Percentiles rank a stretch among this genome's conserved stretches.
Conservation (phyloP, 768 basidiomycete species). For the Collybia nuda region DNA sequence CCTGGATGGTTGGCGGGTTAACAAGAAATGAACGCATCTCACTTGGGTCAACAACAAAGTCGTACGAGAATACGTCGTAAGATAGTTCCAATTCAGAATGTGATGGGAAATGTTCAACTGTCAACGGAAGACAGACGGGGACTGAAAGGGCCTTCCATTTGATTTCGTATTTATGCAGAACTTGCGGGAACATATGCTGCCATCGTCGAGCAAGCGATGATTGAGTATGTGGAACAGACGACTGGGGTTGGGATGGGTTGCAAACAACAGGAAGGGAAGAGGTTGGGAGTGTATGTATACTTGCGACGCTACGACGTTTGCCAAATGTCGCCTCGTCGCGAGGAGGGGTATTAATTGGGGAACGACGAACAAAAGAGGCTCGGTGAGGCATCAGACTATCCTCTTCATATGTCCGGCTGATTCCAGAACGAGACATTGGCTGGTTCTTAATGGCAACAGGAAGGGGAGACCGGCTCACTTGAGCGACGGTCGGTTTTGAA, state of each 20-base stretch:
- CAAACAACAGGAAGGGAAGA: slow-evolving; percentile 46
- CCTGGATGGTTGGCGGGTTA: slow-evolving; percentile 52
- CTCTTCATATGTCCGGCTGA: slow-evolving; percentile 59
- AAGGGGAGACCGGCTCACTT: slow-evolving; percentile 32
- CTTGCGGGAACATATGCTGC: slow-evolving; percentile 82
- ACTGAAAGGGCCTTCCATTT: slow-evolving; percentile 91
- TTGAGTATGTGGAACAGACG: slow-evolving; percentile 58
- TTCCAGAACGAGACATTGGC: slow-evolving; percentile 36
- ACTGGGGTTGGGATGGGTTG: slow-evolving; percentile 69
- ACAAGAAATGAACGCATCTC: slow-evolving; percentile 90
- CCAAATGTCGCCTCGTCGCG: slow-evolving; percentile 58
- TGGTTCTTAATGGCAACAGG: slow-evolving; percentile 44
- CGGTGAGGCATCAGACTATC: slow-evolving; percentile 49
- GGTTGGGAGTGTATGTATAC: slow-evolving; percentile 34
- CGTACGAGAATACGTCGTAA: slow-evolving; percentile 84
- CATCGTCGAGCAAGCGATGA: slow-evolving; percentile 82
- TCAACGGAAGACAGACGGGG: slow-evolving; percentile 86
- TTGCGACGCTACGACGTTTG: slow-evolving; percentile 55
- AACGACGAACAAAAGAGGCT: slow-evolving; percentile 48
- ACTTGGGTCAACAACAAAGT: slow-evolving; percentile 80
- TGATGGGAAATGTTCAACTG: slow-evolving; percentile 85
- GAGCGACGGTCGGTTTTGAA: slow-evolving; percentile 32
- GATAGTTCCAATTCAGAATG: slow-evolving; percentile 70
- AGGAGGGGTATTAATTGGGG: slow-evolving; percentile 69
- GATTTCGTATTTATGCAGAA: slow-evolving; percentile 77